phyloP scores from a whole-genome alignment of 176 grass and related monocot genomes.

The Oropetium thomaeum region DNA sequence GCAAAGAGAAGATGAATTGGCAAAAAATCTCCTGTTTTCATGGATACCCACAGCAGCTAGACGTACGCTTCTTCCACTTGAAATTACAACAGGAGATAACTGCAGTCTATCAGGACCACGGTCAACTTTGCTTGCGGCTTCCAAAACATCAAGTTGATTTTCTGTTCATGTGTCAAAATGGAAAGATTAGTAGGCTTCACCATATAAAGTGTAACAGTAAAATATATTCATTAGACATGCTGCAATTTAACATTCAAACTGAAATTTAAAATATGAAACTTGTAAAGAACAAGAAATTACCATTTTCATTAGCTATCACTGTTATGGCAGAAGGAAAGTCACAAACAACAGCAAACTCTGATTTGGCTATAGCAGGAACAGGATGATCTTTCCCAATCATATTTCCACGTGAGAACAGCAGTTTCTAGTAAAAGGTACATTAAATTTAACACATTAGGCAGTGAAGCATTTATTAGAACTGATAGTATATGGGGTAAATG shows the following conservation, averaged over 20 bases:
- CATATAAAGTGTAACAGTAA: not conserved
- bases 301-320: constrained; percentile 97
- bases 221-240: constrained; percentile 9
- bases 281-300: constrained; percentile 50
- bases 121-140: constrained; percentile 59
- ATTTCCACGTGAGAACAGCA: constrained; percentile 91
- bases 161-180: constrained; percentile 43
- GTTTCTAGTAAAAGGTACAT: constrained; percentile 54
- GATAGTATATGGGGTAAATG: constrained; percentile 13
- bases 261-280: constrained; percentile 13
- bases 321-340: constrained; percentile 71
- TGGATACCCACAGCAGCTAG: constrained; percentile 76
- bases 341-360: constrained; percentile 71
- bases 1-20: constrained; percentile 90
- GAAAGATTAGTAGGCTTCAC: constrained; percentile 17
- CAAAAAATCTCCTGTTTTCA: constrained; percentile 63
- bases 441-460: constrained; percentile 10
- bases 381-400: constrained; percentile 81
- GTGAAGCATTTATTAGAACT: constrained; percentile 7
- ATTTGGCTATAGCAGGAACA: constrained; percentile 52
- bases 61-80: constrained; percentile 77
- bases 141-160: constrained; percentile 71
- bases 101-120: constrained; percentile 69
- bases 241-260: constrained; percentile 13
- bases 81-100: constrained; percentile 67